A percentile compares a stretch with the other conserved stretches of the same genome.
phyloP scores from a whole-genome alignment of 352 stramenopile species.

The Phytophthora vignae region DNA sequence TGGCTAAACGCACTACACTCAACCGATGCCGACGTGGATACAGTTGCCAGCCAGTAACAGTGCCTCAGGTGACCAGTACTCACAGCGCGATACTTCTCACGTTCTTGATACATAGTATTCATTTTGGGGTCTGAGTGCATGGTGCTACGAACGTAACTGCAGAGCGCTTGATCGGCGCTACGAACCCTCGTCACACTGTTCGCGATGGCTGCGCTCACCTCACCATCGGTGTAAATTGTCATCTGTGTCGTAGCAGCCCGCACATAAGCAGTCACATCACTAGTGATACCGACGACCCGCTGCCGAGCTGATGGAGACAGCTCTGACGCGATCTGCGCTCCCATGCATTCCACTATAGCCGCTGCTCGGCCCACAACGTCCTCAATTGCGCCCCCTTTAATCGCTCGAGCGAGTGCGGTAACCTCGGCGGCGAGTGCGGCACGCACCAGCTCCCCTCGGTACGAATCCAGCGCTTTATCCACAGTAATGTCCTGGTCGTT shows the following conservation, averaged over 20 bases:
- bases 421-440: neutral
- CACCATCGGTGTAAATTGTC: neutral
- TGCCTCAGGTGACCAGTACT: neutral
- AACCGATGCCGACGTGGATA: neutral
- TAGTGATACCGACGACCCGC: neutral
- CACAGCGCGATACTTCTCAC: neutral
- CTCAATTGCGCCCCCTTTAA: neutral
- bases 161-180: neutral
- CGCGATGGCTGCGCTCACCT: neutral
- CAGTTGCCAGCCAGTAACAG: neutral
- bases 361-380: neutral
- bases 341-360: neutral
- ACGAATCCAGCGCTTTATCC: neutral
- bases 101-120: neutral
- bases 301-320: neutral
- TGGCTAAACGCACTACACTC: neutral
- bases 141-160: neutral
- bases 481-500: neutral
- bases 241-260: neutral
- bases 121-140: neutral
- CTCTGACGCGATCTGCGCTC: neutral
- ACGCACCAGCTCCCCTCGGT: neutral
- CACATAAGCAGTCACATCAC: neutral
- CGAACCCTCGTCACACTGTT: neutral
- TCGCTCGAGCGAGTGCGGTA: neutral